Base-by-base conservation (phyloP, 1,284 basidiomycete genomes). In the Trametes pubescens region DNA sequence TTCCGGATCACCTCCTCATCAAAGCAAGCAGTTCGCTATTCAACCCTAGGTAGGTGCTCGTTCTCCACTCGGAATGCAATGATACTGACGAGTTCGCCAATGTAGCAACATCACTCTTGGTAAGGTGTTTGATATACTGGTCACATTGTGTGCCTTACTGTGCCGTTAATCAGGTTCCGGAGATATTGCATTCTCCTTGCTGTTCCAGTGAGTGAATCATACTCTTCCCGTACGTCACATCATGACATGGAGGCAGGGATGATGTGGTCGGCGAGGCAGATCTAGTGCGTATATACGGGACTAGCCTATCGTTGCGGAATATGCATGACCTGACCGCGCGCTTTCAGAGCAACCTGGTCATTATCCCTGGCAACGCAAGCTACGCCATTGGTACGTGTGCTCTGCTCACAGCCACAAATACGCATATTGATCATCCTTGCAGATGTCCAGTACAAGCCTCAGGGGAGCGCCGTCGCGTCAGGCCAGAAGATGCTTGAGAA, bases 1-100 rank as follows among this genome's bases (percentile, higher is more conserved):
- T 84, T 78, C 68, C 85, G 0, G 82, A 87, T 69, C 90, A 83
- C 74, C 78, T 93, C n/a, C 79, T 91, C 59, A 93, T 93, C 77
- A 91, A 82, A 67, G 84, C 87, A n/a, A 78, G 84, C 43, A 84
- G 84, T 37, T 78, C 79, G 2, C 72, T 90, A 32, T 87, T 83
- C 71, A 89, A 89, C 66, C 89, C 88, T 9, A 92, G 56, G 56
- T 57, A 26, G 1, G 56, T 38, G 22, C 18, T 6, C n/a, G 9
- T 22, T 11, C 13, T 14, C 10, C 14, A 14, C 18, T 34, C 11
- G 8, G 22, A 13, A 38, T 14, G 22, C 10, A 6, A 8, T 16
- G 13, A n/a, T 4, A 34, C 18, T 21, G 7, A 24, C 2, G 29
- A 32, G 29, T 21, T 4, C 2, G 37, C 6, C 4, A 21, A 9